Evolutionary conservation across 495 filamentous ascomycete genomes (phyloP), one percentile per base, ranked within the genome.

Genomic region (Lentithecium fluviatile): DNA sequence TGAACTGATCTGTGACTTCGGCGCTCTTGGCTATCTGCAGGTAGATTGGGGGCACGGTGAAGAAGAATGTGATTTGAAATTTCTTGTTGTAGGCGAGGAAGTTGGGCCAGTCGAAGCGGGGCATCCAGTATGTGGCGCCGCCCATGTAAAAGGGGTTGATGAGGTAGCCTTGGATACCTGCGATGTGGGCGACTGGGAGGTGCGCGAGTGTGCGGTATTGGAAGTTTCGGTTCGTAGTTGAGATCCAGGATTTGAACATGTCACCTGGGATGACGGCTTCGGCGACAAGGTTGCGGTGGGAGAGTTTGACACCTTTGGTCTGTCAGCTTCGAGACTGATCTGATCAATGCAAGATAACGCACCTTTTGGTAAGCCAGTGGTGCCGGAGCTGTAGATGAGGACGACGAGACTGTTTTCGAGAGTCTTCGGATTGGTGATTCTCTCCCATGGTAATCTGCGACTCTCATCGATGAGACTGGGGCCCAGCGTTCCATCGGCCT

Each of bases 71-170:
- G 40, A 81, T 74, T 11, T 69, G 64, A 63, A 78, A 73, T 32
- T 73, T 69, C 54, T 72, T 74, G 55, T 59, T 69, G 61, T 79
- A 75, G 34, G 68, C 60, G 25, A 79, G 67, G 53, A 81, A 80
- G 38, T 75, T 64, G 21, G 67, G 56, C 47, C 76, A 77, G 37
- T 76, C 69, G 62, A 80, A 82, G 15, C 72, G 69, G 25, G 67
- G 59, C 79, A 82, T 81, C 78, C 78, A 80, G 71, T 77, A 80
- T n/a, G 75, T 69, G 11, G 73, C 68, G 2, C 74, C 77, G 24
- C 76, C 79, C 17, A 62, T 42, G 50, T 66, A 67, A 36, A 69
- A 60, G 3, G 71, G 67, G 54, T 70, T 71, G 52, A 72, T 76
- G 75, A 66, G 71, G 50, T 81, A 82, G 3, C 77, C 75, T 57